Evolutionary conservation across 129 eudicot species (phyloP), one percentile per base, ranked within the genome.

Genomic region (Erigeron canadensis): DNA sequence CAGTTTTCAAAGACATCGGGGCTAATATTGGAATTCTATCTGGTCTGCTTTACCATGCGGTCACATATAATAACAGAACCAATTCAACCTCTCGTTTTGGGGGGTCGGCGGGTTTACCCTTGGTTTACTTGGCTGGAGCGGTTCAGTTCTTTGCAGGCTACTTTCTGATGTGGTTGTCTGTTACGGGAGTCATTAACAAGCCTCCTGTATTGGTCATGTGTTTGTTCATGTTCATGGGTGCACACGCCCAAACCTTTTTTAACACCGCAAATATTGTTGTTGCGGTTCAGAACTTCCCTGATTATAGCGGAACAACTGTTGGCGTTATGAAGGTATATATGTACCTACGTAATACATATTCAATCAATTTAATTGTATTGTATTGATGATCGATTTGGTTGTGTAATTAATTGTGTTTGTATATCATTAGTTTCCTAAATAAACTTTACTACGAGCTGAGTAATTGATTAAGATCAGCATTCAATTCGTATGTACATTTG

Each of bases 291-390:
- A 93, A 93, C 72, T 93, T 93, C 56, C 96, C 95, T 0, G 84
- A 77, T 16, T 85, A 85, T 40, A 43, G 92, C 9, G 98, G 98
- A 7, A 93, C 98, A 10, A 74, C 77, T 34, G 95, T 93, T 28
- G 96, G 98, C 19, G 85, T 93, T 62, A 93, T 93, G 95, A 93
- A 93, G 98, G 98, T 93, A n/a, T n/a, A n/a, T n/a, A n/a, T n/a
- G n/a, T n/a, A 86, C 34, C 2, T 28, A 28, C 34, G 34, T 23
- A 23, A 23, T 23, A 23, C n/a, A n/a, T n/a, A n/a, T n/a, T n/a
- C n/a, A n/a, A n/a, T n/a, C n/a, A n/a, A n/a, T n/a, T n/a, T n/a
- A n/a, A n/a, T n/a, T n/a, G n/a, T n/a, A n/a, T n/a, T n/a, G n/a
- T n/a, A n/a, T n/a, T n/a, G n/a, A n/a, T n/a, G n/a, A n/a, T n/a